Evolutionary conservation across 768 basidiomycete genomes (phyloP).

Genomic region (Suillus ampliporus): DNA sequence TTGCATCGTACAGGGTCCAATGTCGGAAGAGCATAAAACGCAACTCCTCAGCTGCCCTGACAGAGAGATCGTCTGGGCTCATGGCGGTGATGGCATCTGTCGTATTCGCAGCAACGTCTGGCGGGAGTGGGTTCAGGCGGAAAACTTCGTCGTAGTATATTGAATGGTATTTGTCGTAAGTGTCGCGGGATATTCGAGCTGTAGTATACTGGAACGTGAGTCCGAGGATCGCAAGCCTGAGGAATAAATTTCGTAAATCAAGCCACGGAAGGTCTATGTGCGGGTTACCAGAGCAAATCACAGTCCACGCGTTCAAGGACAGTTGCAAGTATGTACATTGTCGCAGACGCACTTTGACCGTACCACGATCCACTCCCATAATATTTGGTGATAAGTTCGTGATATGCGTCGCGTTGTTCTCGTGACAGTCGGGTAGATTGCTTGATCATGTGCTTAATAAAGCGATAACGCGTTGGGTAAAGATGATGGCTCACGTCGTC

Average conservation of each 20-base stretch:
- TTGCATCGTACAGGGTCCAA: conserved; percentile 98
- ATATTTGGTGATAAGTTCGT: conserved; percentile 74
- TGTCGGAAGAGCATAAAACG: conserved; percentile 95
- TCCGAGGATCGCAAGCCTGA: conserved; percentile 90
- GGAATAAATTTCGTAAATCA: conserved; percentile 9
- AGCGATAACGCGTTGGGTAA: conserved; percentile 2
- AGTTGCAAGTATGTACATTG: conserved; percentile 88
- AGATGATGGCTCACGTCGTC: conserved; percentile 47
- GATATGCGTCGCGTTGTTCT: conserved; percentile 71
- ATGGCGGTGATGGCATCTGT: conserved; percentile 53
- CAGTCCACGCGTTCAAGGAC: conserved; percentile 92
- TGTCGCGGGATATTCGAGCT: conserved; percentile 83
- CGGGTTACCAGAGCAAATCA: conserved; percentile 83
- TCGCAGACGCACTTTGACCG: conserved; percentile 88
- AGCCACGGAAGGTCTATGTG: conserved; percentile 3
- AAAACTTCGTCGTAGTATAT: conserved; percentile 92
- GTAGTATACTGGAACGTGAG: conserved; percentile 92
- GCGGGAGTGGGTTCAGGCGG: conserved; percentile 77
- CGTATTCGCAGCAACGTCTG: conserved; percentile 41
- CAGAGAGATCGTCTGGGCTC: conserved; percentile 82
- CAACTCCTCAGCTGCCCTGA: conserved; percentile 86
- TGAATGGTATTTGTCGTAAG: conserved; percentile 81
- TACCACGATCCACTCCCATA: conserved; percentile 86
- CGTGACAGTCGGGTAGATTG: conserved; percentile 64
- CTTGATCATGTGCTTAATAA: conserved; percentile 32